Evolutionary conservation across 352 stramenopile species (phyloP).

Genomic region (Globisporangium echinulatum): DNA sequence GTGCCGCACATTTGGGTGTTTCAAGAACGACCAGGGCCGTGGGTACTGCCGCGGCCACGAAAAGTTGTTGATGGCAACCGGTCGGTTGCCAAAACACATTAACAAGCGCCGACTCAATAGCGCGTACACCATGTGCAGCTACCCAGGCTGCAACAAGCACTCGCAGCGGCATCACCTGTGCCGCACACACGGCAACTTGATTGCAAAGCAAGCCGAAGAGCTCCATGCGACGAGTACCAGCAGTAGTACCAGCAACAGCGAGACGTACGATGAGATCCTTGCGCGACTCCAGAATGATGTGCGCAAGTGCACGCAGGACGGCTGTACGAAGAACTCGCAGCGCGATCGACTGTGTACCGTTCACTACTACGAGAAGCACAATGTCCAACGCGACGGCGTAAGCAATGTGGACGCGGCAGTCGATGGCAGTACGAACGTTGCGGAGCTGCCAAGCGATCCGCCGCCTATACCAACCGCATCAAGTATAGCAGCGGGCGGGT

Average conservation of each 20-base stretch:
- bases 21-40: conserved; percentile 86
- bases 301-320: conserved; percentile 64
- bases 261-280: conserved; percentile 72
- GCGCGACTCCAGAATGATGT: conserved; percentile 69
- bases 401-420: background rate
- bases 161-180: conserved; percentile 82
- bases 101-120: conserved; percentile 85
- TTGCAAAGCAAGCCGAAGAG: conserved; percentile 72
- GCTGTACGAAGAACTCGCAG: conserved; percentile 84
- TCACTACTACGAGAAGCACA: conserved; percentile 75
- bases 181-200: conserved; percentile 77
- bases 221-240: conserved; percentile 19
- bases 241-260: conserved; percentile 16
- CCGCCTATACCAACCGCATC: background rate
- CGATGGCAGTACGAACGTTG: background rate
- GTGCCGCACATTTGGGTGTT: conserved; percentile 69
- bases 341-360: conserved; percentile 78
- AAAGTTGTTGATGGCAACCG: conserved; percentile 82
- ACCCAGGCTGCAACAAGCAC: conserved; percentile 76
- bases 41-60: conserved; percentile 81
- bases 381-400: conserved; percentile 27
- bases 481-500: background rate
- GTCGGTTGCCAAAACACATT: conserved; percentile 58
- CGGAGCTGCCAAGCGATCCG: no score
- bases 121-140: conserved; percentile 87